phyloP scores from a whole-genome alignment of 2,329 filamentous ascomycete genomes.

The Seiridium cupressi region DNA sequence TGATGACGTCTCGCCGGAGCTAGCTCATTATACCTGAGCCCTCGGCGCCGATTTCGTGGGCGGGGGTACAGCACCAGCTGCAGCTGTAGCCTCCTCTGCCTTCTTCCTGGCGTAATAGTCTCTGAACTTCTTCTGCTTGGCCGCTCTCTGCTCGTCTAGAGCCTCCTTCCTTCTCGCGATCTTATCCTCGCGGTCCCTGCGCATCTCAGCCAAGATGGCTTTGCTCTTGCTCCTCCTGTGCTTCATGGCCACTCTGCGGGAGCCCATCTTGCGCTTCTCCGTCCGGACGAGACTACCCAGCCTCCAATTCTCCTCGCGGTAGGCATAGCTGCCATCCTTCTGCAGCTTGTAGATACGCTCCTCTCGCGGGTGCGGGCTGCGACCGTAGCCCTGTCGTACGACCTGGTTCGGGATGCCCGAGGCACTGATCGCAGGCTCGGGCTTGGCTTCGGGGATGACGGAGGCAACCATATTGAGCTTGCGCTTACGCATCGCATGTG shows the following conservation, averaged over 20 bases:
- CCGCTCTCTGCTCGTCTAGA: constrained; percentile 22
- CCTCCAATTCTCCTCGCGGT: constrained; percentile 59
- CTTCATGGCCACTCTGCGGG: constrained; percentile 47
- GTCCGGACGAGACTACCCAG: constrained; percentile 52
- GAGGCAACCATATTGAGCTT: constrained; percentile 69
- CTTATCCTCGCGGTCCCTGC: constrained; percentile 26
- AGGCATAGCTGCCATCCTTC: constrained; percentile 48
- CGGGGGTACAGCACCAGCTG: neutral
- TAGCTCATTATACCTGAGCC: constrained; percentile 11
- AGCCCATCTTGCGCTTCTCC: constrained; percentile 42
- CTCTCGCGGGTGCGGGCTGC: constrained; percentile 31
- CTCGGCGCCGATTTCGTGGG: constrained; percentile 7
- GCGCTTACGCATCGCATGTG: constrained; percentile 70
- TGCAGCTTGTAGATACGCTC: constrained; percentile 49
- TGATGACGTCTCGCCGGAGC: neutral
- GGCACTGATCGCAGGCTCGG: constrained; percentile 40
- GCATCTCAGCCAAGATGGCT: constrained; percentile 27
- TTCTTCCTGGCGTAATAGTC: constrained; percentile 20
- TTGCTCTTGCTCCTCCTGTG: constrained; percentile 27
- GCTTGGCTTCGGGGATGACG: constrained; percentile 35
- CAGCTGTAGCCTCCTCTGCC: neutral
- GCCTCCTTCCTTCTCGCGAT: constrained; percentile 27
- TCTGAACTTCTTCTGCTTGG: constrained; percentile 16
- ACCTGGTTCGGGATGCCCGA: constrained; percentile 50
- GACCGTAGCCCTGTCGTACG: constrained; percentile 30